phyloP scores from a whole-genome alignment of 2,329 filamentous ascomycete genomes.

The Diaporthe australafricana region DNA sequence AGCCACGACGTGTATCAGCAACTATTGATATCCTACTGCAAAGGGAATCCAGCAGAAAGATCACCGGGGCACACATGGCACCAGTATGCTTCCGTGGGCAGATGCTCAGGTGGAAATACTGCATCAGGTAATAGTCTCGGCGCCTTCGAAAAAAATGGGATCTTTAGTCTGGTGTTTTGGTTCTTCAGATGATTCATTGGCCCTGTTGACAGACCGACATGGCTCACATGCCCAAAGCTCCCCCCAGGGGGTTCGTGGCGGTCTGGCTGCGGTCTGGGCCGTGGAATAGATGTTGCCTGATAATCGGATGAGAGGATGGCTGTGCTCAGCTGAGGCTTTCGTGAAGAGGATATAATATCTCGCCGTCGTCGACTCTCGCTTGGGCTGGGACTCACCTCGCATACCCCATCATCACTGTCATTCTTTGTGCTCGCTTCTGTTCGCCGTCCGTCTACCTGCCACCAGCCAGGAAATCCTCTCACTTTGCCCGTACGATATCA shows the following conservation, averaged over 20 bases:
- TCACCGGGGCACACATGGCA: constrained; percentile 13
- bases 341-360: constrained; percentile 11
- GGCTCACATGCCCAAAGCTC: constrained; percentile 9
- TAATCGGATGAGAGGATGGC: background rate
- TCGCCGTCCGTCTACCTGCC: background rate
- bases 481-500: background rate
- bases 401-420: background rate
- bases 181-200: constrained; percentile 25
- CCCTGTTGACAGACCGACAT: constrained; percentile 5
- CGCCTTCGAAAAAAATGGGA: constrained; percentile 8
- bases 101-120: background rate
- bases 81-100: background rate
- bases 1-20: background rate
- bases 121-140: constrained; percentile 10
- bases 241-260: constrained; percentile 19
- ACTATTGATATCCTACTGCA: constrained; percentile 21
- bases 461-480: background rate
- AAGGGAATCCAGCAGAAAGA: background rate
- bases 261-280: constrained; percentile 17
- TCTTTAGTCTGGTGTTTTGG: constrained; percentile 6
- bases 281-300: background rate
- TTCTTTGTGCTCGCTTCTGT: constrained; percentile 7
- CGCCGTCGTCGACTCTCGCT: background rate
- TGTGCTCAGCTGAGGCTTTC: background rate
- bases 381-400: background rate